A percentile compares a stretch with the other conserved stretches of the same genome.
Evolutionary conservation across 208 protist genomes (phyloP).

Genomic region (Trichomonas vaginalis): DNA sequence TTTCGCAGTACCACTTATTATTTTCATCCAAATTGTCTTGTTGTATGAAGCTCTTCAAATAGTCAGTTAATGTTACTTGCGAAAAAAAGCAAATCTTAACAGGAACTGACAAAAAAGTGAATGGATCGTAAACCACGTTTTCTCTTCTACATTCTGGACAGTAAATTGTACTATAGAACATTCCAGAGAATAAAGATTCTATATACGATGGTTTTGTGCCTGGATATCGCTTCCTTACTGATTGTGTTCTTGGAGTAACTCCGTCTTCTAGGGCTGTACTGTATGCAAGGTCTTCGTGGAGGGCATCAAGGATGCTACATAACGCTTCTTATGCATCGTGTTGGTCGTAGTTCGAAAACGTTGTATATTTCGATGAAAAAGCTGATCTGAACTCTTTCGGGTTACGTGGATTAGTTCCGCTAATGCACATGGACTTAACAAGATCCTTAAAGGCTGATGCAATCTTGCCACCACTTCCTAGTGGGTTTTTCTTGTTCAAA

Average conservation of each 20-base stretch:
- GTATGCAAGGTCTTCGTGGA: neutral
- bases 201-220: neutral
- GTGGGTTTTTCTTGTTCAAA: neutral
- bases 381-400: neutral
- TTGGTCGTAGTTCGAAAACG: neutral
- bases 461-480: neutral
- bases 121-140: neutral
- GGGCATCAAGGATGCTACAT: neutral
- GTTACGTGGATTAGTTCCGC: neutral
- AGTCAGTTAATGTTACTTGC: neutral
- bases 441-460: neutral
- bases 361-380: neutral
- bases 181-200: neutral
- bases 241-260: neutral
- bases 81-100: neutral
- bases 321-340: neutral
- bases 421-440: neutral
- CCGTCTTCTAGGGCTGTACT: neutral
- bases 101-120: conserved; percentile 20
- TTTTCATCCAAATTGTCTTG: neutral
- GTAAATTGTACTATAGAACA: neutral
- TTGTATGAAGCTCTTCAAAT: neutral
- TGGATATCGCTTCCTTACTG: neutral
- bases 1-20: neutral
- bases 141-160: neutral